Evolutionary conservation across 306 rosid species (phyloP), one percentile per base, ranked within the genome.

Genomic region (Gynostemma pentaphyllum): DNA sequence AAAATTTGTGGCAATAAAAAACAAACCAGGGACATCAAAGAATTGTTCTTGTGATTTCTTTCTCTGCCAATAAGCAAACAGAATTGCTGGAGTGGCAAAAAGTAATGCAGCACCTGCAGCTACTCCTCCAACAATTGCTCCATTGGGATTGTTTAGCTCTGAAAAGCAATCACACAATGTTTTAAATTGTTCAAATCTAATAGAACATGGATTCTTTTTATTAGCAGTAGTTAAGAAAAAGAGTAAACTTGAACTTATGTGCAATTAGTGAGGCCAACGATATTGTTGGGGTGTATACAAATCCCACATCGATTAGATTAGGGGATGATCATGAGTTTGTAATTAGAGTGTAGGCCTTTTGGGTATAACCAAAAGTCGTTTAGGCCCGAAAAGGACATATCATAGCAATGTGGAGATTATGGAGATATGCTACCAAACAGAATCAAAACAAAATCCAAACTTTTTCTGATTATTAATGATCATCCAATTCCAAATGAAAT

Each of bases 21-120:
- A 67, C 71, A 23, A 67, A 67, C 71, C 71, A 27, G 71, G 71
- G 14, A 67, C 63, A 24, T 67, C 71, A 5, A 67, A 52, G 41
- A 67, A 67, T 22, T 11, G 48, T 16, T 67, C 63, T 67, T 57
- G 62, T 52, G 71, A 67, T 36, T 45, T 53, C 42, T 7, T 53
- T 32, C 63, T 24, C 18, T 44, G 63, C 62, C 64, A 67, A 67
- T 67, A 67, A 29, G 36, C 64, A 12, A 52, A 67, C 39, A 52
- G 16, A 57, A 67, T 54, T 23, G 71, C 71, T 12, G 71, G 71
- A 52, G 71, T 56, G 22, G 71, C 52, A 26, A 67, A 67, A 16
- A 67, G 71, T 67, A 67, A 40, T 14, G 71, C 71, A 67, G 71
- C 71, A 52, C 64, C 71, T 0, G 64, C 71, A 12, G 71, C 71